These are phyloP conservation scores for Nakazawaea siamensis DNA, from an alignment of 805 yeast genomes.

Conservation along the genomic window DNA sequence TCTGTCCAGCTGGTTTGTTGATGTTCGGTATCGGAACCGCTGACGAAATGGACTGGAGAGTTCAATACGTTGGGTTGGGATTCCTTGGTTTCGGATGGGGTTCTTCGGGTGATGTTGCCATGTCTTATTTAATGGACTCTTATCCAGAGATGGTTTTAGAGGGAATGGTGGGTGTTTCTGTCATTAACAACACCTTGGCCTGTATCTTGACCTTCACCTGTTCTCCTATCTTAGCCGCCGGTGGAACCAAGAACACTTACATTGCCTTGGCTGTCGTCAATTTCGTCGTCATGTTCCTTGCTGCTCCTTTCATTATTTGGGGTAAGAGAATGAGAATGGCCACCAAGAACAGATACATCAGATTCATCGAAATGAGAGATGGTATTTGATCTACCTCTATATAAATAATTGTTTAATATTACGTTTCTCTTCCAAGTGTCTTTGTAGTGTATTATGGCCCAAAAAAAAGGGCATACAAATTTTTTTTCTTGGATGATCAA, in stretches of 20 bases:
- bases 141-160: constrained; percentile 65
- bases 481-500: too few relatives aligned
- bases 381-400: constrained; percentile 26
- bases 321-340: constrained; percentile 53
- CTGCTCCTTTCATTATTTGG: constrained; percentile 49
- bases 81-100: constrained; percentile 66
- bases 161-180: constrained; percentile 62
- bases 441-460: too few relatives aligned
- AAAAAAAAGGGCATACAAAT: too few relatives aligned
- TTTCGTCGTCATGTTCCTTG: constrained; percentile 45
- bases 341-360: constrained; percentile 49
- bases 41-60: constrained; percentile 41
- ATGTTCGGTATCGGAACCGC: constrained; percentile 58
- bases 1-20: constrained; percentile 55
- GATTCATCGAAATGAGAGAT: constrained; percentile 45
- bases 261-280: constrained; percentile 55
- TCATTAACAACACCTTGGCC: constrained; percentile 57
- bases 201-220: constrained; percentile 62
- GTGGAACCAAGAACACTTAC: constrained; percentile 52
- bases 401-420: too few relatives aligned
- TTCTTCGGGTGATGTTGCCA: constrained; percentile 62
- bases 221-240: constrained; percentile 47
- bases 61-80: constrained; percentile 52
- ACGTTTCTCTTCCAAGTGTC: too few relatives aligned
- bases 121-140: constrained; percentile 59